Evolutionary conservation across 352 stramenopile genomes (phyloP).

Genomic region (Achlya hypogyna): DNA sequence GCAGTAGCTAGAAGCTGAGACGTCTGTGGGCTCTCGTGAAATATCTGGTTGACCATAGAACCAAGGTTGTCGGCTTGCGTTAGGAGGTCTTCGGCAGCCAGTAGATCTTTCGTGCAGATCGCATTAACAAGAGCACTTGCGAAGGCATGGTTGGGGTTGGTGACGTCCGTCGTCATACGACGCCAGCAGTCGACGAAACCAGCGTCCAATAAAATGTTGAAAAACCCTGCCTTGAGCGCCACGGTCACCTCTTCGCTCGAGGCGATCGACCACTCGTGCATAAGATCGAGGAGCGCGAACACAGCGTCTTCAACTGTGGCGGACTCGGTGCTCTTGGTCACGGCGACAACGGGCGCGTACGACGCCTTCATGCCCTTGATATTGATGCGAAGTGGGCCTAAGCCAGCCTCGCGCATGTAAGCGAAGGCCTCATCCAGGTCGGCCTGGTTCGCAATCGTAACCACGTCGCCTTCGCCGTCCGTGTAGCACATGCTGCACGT

Average conservation of each 20-base stretch:
- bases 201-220: slow-evolving; percentile 31
- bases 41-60: not conserved
- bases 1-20: not conserved
- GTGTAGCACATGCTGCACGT: slow-evolving; percentile 35
- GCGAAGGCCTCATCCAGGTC: slow-evolving; percentile 41
- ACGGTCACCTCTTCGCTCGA: slow-evolving; percentile 31
- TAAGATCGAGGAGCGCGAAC: slow-evolving; percentile 29
- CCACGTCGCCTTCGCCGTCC: slow-evolving; percentile 47
- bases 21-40: slow-evolving; percentile 3
- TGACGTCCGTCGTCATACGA: slow-evolving; percentile 24
- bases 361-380: slow-evolving; percentile 35
- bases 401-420: slow-evolving; percentile 44
- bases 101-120: slow-evolving; percentile 21
- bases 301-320: slow-evolving; percentile 33
- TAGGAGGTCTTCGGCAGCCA: not conserved
- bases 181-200: slow-evolving; percentile 22
- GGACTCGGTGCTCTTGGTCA: slow-evolving; percentile 25
- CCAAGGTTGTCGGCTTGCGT: not conserved
- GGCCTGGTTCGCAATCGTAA: slow-evolving; percentile 42
- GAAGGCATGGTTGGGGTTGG: slow-evolving; percentile 32
- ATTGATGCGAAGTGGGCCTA: slow-evolving; percentile 29
- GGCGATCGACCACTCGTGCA: slow-evolving; percentile 39
- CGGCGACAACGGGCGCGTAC: slow-evolving; percentile 23
- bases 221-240: slow-evolving; percentile 36
- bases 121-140: slow-evolving; percentile 26